Conservation (phyloP, 2,329 filamentous ascomycete species). For the Blastomyces emzantsi region DNA sequence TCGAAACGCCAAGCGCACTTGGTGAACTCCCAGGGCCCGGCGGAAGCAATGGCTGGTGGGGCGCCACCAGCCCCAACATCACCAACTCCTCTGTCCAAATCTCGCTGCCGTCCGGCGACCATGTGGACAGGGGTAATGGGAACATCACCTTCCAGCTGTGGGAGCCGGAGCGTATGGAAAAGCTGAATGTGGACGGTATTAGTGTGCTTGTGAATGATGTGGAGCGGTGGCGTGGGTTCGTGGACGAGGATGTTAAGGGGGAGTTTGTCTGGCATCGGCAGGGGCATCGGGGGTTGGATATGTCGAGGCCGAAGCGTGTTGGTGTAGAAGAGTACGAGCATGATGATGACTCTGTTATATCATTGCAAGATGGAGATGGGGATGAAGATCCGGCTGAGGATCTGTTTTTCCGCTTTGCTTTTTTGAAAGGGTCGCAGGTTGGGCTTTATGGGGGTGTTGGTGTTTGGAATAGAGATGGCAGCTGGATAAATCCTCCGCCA, state of each 20-base stretch:
- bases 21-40: constrained; percentile 41
- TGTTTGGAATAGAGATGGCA: constrained; percentile 27
- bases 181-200: constrained; percentile 45
- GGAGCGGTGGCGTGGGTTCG: constrained; percentile 50
- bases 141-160: constrained; percentile 41
- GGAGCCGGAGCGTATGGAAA: constrained; percentile 32
- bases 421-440: constrained; percentile 34
- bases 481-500: constrained; percentile 17
- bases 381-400: constrained; percentile 28
- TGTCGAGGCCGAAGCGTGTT: constrained; percentile 14
- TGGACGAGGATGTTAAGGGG: constrained; percentile 40
- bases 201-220: constrained; percentile 56
- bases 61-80: constrained; percentile 44
- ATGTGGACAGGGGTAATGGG: constrained; percentile 29
- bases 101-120: constrained; percentile 35
- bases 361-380: neutral
- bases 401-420: constrained; percentile 42
- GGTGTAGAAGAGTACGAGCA: constrained; percentile 16
- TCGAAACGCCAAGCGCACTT: constrained; percentile 70
- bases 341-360: constrained; percentile 4
- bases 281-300: constrained; percentile 33
- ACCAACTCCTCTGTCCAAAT: constrained; percentile 39
- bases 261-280: constrained; percentile 45
- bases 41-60: constrained; percentile 36
- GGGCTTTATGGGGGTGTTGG: constrained; percentile 33